Base-by-base conservation (phyloP, 208 protist species). In the Leishmania martiniquensis region DNA sequence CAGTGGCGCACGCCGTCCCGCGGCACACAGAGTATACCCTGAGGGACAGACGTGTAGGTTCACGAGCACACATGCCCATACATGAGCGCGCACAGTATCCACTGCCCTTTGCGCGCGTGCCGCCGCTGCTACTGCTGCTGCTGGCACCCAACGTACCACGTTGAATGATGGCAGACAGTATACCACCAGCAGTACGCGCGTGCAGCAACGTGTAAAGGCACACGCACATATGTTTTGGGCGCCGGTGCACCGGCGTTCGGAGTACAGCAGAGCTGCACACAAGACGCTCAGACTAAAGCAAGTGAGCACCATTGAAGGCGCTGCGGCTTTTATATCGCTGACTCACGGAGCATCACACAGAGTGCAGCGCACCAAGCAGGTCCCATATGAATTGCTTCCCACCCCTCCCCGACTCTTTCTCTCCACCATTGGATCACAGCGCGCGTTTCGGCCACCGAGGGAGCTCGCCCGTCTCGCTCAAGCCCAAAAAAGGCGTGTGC, bases 151-250 rank as follows among this genome's bases (percentile, higher is more conserved):
- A 13, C 39, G 37, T 42, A 49, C 25, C 39, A 32, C 63, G 63
- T 49, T 17, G 63, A 12, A 49, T 47, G 59, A 75, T 45, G 51
- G 73, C 75, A 45, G 20, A 62, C 13, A 45, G 44, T 70, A n/a
- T 22, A 78, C 9, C 13, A 47, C 7, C 15, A 34, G 42, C 42
- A 25, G 63, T 49, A 22, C 29, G 2, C 34, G 39, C 45, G 63
- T 34, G 32, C 2, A 69, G 63, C 15, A 25, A 29, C 22, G 6
- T 25, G 42, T 42, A 45, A 15, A 32, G 42, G 32, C 63, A 69
- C 17, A 44, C 37, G 17, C 60, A 15, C 37, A 22, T 4, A 51
- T 17, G 49, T 1, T 2, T 1, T 47, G 37, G 25, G 25, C 34
- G 15, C 25, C 37, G 39, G 49, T 49, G 4, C 4, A 2, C 42